A percentile compares a stretch with the other conserved stretches of the same genome.
Evolutionary conservation across 805 yeast species (phyloP).

Genomic region (Scheffersomyces ergatensis): DNA sequence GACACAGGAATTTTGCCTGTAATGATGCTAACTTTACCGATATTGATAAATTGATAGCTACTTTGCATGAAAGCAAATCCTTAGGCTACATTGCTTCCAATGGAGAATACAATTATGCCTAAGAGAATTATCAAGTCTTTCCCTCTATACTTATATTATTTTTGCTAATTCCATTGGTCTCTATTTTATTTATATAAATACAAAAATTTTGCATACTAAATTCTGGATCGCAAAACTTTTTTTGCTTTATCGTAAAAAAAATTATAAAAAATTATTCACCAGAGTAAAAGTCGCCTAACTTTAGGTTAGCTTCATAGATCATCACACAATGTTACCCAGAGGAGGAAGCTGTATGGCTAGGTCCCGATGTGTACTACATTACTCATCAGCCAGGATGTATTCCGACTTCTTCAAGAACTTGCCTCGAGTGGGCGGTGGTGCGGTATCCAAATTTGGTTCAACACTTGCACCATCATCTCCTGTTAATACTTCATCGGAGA

Average conservation of each 20-base stretch:
- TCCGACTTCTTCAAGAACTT: conserved; percentile 17
- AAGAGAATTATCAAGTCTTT: neutral
- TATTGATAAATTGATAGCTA: conserved; percentile 68
- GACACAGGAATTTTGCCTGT: conserved; percentile 77
- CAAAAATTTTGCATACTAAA: neutral
- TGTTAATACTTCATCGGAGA: too few species aligned
- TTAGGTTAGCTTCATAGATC: too few species aligned
- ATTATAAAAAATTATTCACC: too few species aligned
- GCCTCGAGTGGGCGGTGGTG: conserved; percentile 28
- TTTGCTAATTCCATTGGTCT: neutral
- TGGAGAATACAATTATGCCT: conserved; percentile 27
- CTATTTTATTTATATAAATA: too few species aligned
- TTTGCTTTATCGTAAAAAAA: too few species aligned
- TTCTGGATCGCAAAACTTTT: neutral
- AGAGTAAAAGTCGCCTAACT: too few species aligned
- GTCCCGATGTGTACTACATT: too few species aligned
- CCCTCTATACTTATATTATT: neutral
- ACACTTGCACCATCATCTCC: conserved; percentile 5
- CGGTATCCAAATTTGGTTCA: conserved; percentile 14
- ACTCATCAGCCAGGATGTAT: too few species aligned
- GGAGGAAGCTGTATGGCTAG: too few species aligned
- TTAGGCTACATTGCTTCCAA: conserved; percentile 41
- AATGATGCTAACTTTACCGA: conserved; percentile 69
- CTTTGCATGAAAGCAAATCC: conserved; percentile 42
- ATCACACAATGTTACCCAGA: too few species aligned